Percentiles rank a stretch among this genome's conserved stretches.
These are phyloP conservation scores for Phytopythium sindhum DNA, from an alignment of 352 stramenopile species.

Conservation along the genomic window DNA sequence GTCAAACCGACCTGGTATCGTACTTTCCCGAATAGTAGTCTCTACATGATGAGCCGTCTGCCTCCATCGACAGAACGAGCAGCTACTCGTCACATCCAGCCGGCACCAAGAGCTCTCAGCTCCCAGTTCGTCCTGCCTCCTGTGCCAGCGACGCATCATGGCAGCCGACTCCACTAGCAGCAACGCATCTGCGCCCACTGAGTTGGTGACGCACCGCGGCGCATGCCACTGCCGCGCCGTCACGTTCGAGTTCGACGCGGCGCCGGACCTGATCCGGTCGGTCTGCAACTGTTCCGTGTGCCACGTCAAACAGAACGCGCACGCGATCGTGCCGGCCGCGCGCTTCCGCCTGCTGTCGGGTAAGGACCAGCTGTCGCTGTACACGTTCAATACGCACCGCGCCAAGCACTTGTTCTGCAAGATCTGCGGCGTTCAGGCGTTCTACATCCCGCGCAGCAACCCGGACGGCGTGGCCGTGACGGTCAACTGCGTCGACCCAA, in stretches of 20 bases:
- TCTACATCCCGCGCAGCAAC: conserved; percentile 83
- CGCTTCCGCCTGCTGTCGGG: conserved; percentile 53
- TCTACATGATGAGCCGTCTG: not conserved
- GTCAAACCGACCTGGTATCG: not conserved
- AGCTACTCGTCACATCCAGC: not conserved
- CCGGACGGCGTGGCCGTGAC: conserved; percentile 76
- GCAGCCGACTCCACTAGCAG: not conserved
- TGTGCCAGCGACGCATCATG: not conserved
- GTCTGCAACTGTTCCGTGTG: conserved; percentile 88
- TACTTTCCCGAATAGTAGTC: conserved; percentile 1
- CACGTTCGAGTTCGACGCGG: conserved; percentile 64
- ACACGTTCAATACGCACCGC: conserved; percentile 81
- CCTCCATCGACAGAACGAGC: not conserved
- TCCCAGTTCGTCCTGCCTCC: not conserved
- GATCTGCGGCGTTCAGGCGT: conserved; percentile 68
- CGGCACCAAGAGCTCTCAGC: too few species aligned
- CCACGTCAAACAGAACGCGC: conserved; percentile 73
- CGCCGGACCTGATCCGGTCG: conserved; percentile 47
- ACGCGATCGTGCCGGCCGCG: conserved; percentile 58
- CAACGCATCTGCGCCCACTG: not conserved
- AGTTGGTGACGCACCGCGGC: conserved; percentile 37
- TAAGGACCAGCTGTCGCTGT: conserved; percentile 51
- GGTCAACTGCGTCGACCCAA: conserved; percentile 55
- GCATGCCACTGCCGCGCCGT: conserved; percentile 73
- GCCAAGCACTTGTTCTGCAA: conserved; percentile 84